Conservation (phyloP, 306 rosid genomes). For the Vigna reflexopilosa region DNA sequence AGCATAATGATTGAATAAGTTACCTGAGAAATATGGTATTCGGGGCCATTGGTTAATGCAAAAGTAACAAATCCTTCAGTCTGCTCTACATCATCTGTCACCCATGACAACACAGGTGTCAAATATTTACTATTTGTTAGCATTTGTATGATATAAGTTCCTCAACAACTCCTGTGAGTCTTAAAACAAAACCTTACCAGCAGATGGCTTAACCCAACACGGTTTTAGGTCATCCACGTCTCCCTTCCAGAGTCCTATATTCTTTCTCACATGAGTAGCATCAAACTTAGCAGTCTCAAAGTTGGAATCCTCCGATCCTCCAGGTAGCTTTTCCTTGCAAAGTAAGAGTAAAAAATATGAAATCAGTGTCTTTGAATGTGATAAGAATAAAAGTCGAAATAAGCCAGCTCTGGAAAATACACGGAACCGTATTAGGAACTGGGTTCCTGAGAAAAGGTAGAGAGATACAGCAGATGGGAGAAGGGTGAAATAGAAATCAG, state of each 20-base stretch:
- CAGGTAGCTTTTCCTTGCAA: slow-evolving; percentile 70
- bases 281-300: slow-evolving; percentile 52
- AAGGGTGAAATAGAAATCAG: neutral
- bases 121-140: neutral
- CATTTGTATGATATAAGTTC: slow-evolving; percentile 2
- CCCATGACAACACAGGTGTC: slow-evolving; percentile 21
- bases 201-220: slow-evolving; percentile 71
- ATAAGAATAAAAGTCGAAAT: neutral
- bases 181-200: slow-evolving; percentile 51
- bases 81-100: slow-evolving; percentile 67
- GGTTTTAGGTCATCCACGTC: slow-evolving; percentile 64
- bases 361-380: neutral
- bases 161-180: neutral
- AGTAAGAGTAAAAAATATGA: neutral
- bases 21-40: slow-evolving; percentile 88
- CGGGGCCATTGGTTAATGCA: slow-evolving; percentile 86
- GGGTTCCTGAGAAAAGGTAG: neutral
- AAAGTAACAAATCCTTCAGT: slow-evolving; percentile 74
- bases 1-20: slow-evolving; percentile 2
- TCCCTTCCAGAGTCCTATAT: slow-evolving; percentile 58
- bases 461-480: neutral
- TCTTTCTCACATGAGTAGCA: slow-evolving; percentile 46
- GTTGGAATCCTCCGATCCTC: slow-evolving; percentile 50
- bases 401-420: neutral
- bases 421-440: neutral